Conservation (phyloP, 2,329 filamentous ascomycete species). For the Diaporthe vaccinii region DNA sequence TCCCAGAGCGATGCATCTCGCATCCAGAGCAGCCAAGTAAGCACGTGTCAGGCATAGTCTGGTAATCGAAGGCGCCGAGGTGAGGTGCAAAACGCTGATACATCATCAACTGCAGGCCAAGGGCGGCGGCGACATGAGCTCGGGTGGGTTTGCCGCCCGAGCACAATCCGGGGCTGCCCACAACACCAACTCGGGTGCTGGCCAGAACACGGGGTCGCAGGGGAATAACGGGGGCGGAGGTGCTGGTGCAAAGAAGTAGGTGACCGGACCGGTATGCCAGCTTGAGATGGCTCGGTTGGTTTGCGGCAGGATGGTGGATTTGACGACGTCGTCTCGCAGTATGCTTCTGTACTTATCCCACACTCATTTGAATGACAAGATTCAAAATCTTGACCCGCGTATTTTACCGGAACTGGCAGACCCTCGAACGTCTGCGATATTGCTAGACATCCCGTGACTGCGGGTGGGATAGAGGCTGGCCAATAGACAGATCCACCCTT, state of each 20-base stretch:
- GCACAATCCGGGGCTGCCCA: not conserved
- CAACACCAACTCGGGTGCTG: not conserved
- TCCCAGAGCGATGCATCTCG: not conserved
- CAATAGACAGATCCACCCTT: not conserved
- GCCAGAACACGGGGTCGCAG: not conserved
- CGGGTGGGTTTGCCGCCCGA: conserved; percentile 3
- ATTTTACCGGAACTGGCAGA: not conserved
- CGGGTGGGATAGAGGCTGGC: not conserved
- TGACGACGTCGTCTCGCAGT: not conserved
- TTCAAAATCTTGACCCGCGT: conserved; percentile 21
- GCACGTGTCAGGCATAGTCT: not conserved
- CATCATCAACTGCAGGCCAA: not conserved
- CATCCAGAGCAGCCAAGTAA: conserved; percentile 13
- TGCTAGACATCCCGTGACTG: not conserved
- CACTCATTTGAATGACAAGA: conserved; percentile 7
- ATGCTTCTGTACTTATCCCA: not conserved
- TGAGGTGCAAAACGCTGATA: not conserved
- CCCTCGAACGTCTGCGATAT: no score
- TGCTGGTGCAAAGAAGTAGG: conserved; percentile 25
- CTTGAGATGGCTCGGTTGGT: not conserved
- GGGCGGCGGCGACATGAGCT: conserved; percentile 6
- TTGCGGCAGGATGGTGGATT: not conserved
- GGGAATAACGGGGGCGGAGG: not conserved
- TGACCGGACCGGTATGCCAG: no score
- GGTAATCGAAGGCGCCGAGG: not conserved